Conservation (phyloP, 345 rosid species). For the Anacardium occidentale region DNA sequence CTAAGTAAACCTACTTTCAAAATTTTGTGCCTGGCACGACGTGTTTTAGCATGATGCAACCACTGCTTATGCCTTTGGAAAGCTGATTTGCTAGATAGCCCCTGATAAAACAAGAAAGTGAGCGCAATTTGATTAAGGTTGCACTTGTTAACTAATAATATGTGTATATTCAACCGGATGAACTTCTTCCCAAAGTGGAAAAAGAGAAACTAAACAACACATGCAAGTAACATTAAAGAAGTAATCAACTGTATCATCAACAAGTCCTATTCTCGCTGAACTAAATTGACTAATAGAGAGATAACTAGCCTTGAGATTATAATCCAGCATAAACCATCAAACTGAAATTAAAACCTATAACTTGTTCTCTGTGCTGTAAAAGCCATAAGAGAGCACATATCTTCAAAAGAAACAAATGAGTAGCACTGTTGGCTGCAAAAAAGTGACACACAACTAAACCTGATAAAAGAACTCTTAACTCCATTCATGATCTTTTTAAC, state of each 20-base stretch:
- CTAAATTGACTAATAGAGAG: background rate
- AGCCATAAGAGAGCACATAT: background rate
- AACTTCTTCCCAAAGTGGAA: slow-evolving; percentile 9
- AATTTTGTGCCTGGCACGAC: slow-evolving; percentile 92
- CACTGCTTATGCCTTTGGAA: slow-evolving; percentile 86
- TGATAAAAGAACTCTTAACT: background rate
- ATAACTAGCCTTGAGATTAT: background rate
- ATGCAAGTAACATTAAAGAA: background rate
- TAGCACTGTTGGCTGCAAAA: background rate
- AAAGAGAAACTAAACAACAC: background rate
- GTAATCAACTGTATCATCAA: background rate
- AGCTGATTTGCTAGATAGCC: slow-evolving; percentile 89
- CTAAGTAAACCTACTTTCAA: slow-evolving; percentile 62
- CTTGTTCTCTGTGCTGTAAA: background rate
- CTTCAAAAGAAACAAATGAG: background rate
- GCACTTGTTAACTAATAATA: background rate
- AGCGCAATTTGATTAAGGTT: background rate
- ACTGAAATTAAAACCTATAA: background rate
- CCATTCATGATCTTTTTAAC: background rate
- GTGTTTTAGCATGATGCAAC: slow-evolving; percentile 93
- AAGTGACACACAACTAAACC: background rate
- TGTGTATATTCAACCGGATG: slow-evolving; percentile 6
- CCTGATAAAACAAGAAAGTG: slow-evolving; percentile 43
- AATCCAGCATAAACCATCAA: background rate
- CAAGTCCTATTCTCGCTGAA: background rate